phyloP scores from a whole-genome alignment of 305 asterid species.

The Withania somnifera region DNA sequence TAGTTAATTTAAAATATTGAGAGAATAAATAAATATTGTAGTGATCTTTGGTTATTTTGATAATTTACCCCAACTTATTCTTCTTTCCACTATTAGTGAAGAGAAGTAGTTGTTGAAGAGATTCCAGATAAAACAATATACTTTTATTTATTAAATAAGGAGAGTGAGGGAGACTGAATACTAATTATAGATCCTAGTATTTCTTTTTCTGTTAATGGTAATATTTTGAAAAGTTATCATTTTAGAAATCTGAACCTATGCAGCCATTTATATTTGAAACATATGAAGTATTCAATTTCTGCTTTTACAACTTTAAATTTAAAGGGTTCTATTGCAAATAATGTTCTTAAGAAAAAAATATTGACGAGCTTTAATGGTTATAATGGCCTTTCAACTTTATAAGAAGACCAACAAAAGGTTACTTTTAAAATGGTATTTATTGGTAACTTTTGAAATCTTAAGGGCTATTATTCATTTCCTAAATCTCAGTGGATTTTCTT shows the following conservation, averaged over 20 bases:
- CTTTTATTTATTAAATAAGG: background rate
- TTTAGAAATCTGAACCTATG: background rate
- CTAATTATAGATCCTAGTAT: background rate
- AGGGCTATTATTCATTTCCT: background rate
- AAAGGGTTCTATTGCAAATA: background rate
- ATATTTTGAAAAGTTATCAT: background rate
- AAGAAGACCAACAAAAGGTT: background rate
- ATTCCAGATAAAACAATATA: background rate
- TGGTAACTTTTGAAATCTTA: background rate
- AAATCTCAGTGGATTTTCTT: background rate
- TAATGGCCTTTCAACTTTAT: background rate
- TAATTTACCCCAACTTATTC: background rate
- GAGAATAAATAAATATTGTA: too few species aligned
- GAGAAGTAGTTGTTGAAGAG: background rate
- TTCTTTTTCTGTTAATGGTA: too few species aligned
- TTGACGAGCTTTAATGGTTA: background rate
- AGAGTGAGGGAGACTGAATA: background rate
- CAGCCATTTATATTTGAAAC: background rate
- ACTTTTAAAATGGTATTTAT: background rate
- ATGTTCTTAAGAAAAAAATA: background rate
- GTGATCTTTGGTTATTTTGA: too few species aligned
- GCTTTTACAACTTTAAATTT: too few species aligned
- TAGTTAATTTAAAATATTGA: too few species aligned
- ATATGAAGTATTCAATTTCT: background rate
- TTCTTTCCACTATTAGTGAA: background rate